phyloP scores from a whole-genome alignment of 495 filamentous ascomycete species.

The Jackrogersella multiformis region DNA sequence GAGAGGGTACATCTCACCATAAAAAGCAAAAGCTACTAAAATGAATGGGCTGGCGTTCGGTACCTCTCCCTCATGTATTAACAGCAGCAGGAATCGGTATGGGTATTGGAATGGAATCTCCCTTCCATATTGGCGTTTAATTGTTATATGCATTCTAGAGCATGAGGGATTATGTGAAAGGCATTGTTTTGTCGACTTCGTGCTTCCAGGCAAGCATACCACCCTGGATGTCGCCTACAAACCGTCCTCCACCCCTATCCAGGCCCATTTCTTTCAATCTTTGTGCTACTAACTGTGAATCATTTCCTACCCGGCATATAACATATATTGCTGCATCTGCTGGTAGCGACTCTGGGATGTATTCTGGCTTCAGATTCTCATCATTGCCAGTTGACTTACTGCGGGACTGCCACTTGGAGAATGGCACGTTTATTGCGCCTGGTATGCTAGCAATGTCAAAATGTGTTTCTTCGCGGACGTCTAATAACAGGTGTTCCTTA shows the following conservation, averaged over 20 bases:
- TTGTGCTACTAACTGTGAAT: constrained; percentile 82
- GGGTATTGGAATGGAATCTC: constrained; percentile 43
- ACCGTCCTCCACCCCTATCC: constrained; percentile 63
- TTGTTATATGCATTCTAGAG: constrained; percentile 7
- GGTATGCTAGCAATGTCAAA: constrained; percentile 81
- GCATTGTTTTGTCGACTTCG: constrained; percentile 76
- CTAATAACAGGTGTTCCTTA: constrained; percentile 68
- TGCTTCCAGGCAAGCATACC: constrained; percentile 87
- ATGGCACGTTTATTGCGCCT: constrained; percentile 81
- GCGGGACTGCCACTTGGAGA: constrained; percentile 62
- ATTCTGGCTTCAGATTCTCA: constrained; percentile 44
- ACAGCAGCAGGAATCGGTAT: constrained; percentile 35
- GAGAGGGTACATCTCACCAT: constrained; percentile 18
- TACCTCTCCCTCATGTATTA: constrained; percentile 49
- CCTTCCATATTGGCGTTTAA: constrained; percentile 28
- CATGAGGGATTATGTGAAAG: constrained; percentile 65
- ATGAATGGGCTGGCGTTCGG: constrained; percentile 44
- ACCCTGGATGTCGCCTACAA: constrained; percentile 80
- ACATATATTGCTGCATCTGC: constrained; percentile 68
- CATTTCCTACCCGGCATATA: constrained; percentile 86
- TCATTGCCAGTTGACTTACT: constrained; percentile 36
- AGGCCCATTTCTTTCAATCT: constrained; percentile 73
- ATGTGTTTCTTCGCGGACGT: constrained; percentile 84
- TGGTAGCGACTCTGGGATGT: constrained; percentile 53
- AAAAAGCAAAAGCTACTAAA: constrained; percentile 32